Conservation (phyloP, 176 grass and related monocot species). For the Hordeum marinum region DNA sequence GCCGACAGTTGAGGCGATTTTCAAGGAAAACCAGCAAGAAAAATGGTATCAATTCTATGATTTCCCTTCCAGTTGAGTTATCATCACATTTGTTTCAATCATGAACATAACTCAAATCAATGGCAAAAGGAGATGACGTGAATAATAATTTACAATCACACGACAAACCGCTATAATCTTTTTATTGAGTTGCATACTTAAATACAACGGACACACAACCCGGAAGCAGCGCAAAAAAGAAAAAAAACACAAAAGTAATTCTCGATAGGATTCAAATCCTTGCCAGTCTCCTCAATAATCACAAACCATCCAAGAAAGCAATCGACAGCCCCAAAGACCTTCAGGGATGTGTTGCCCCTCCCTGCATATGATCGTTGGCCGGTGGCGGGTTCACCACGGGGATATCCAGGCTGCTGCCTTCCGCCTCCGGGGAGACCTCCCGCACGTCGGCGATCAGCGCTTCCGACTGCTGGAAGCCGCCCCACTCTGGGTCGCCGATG, state of each 20-base stretch:
- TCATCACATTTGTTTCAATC: background rate
- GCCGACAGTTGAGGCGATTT: no score
- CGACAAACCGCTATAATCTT: conserved; percentile 4
- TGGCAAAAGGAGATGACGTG: background rate
- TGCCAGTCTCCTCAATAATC: conserved; percentile 26
- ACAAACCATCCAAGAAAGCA: conserved; percentile 26
- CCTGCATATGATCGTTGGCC: conserved; percentile 42
- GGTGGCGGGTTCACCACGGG: conserved; percentile 63
- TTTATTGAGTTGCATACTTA: conserved; percentile 31
- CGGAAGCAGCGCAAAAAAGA: background rate
- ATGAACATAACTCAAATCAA: background rate
- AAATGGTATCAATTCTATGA: no score
- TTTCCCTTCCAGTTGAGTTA: no score
- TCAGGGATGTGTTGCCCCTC: conserved; percentile 49
- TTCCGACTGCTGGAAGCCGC: conserved; percentile 47
- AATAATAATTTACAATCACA: conserved; percentile 42
- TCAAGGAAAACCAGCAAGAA: no score
- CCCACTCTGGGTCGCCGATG: conserved; percentile 56
- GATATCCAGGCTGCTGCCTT: conserved; percentile 74
- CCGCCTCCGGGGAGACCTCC: conserved; percentile 71
- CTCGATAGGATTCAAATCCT: conserved; percentile 36
- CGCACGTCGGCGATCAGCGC: conserved; percentile 71
- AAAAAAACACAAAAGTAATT: background rate
- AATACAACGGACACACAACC: conserved; percentile 52
- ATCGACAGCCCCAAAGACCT: background rate